These are phyloP conservation scores for Penicillium fuscoglaucum DNA, from an alignment of 2,329 filamentous ascomycete species.

Conservation along the genomic window DNA sequence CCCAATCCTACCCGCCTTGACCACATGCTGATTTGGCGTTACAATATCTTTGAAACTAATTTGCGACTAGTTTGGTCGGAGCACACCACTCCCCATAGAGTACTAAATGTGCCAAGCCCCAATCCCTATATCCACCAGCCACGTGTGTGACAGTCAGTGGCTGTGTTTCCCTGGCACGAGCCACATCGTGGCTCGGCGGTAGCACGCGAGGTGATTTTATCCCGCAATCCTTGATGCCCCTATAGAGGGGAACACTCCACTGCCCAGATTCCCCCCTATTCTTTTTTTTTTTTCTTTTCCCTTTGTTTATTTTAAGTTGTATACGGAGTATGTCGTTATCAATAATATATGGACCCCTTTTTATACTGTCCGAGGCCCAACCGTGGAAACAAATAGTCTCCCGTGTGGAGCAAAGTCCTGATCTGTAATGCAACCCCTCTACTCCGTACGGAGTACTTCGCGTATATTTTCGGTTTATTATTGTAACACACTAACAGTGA, in stretches of 20 bases:
- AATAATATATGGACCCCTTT: neutral
- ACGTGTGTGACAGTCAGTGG: constrained; percentile 27
- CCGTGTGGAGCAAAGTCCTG: constrained; percentile 1
- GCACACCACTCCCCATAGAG: neutral
- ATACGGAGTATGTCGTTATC: neutral
- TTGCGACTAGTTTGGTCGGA: neutral
- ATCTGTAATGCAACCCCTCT: constrained; percentile 1
- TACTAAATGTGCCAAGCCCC: neutral
- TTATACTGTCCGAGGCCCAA: neutral
- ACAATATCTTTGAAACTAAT: neutral
- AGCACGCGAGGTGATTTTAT: neutral
- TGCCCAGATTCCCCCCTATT: neutral
- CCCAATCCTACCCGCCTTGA: neutral
- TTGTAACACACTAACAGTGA: constrained; percentile 1
- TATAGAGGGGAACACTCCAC: constrained; percentile 6
- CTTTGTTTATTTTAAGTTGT: neutral
- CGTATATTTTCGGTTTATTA: neutral
- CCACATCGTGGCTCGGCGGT: constrained; percentile 22
- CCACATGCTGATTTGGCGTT: neutral
- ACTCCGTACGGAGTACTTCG: neutral
- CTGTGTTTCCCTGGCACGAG: constrained; percentile 18
- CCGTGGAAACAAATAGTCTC: constrained; percentile 8
- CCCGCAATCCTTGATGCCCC: neutral
- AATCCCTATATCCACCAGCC: constrained; percentile 13
- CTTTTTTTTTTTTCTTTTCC: no score